A percentile compares a stretch with the other conserved stretches of the same genome.
Evolutionary conservation across 805 yeast species (phyloP).

Genomic region (Cyberlindnera maclurae): DNA sequence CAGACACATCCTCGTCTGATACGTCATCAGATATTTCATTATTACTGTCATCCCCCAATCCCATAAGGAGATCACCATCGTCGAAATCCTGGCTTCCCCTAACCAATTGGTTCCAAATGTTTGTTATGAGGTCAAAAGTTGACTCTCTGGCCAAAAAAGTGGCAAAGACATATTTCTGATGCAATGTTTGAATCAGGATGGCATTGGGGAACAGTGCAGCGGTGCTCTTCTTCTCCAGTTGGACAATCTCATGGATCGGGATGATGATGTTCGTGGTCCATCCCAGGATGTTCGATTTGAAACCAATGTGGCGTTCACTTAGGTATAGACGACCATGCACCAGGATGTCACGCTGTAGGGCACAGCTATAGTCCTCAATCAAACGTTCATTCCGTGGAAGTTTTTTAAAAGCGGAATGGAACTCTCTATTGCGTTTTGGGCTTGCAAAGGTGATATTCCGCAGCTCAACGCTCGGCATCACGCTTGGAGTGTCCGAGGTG

Average conservation of each 20-base stretch:
- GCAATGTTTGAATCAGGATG: constrained; percentile 32
- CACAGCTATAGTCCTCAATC: constrained; percentile 85
- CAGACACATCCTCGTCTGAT: constrained; percentile 1
- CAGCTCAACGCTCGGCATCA: constrained; percentile 9
- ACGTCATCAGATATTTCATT: neutral
- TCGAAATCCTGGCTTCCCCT: constrained; percentile 18
- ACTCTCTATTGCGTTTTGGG: constrained; percentile 60
- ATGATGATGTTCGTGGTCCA: constrained; percentile 82
- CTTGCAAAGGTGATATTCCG: constrained; percentile 36
- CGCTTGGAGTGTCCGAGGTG: constrained; percentile 3
- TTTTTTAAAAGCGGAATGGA: constrained; percentile 66
- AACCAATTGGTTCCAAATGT: constrained; percentile 50
- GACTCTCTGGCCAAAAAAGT: constrained; percentile 75
- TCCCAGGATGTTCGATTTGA: constrained; percentile 80
- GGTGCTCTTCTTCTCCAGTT: constrained; percentile 73
- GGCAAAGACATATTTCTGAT: constrained; percentile 72
- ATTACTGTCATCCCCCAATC: constrained; percentile 7
- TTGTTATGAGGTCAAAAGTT: constrained; percentile 42
- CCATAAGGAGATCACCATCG: constrained; percentile 8
- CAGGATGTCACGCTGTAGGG: constrained; percentile 71
- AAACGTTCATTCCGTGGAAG: constrained; percentile 63
- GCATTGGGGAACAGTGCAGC: constrained; percentile 92
- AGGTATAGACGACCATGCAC: constrained; percentile 84
- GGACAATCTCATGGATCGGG: constrained; percentile 66
- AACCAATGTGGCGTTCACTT: constrained; percentile 70